Conservation (phyloP, 2,329 filamentous ascomycete species). For the Penicillium sp. region DNA sequence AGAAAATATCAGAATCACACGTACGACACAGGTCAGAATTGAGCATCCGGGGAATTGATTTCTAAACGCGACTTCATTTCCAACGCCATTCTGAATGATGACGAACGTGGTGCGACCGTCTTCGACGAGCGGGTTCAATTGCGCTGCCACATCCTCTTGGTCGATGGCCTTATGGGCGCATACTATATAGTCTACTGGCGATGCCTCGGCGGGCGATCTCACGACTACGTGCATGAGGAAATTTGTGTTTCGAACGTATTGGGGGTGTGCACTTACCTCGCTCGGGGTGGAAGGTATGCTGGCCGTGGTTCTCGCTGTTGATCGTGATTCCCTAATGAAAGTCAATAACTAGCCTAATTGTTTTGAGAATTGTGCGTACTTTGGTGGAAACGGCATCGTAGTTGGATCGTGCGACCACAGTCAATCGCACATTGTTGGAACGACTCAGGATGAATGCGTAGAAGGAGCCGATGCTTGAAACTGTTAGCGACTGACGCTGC, state of each 20-base stretch:
- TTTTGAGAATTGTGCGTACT: conserved; percentile 21
- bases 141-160: conserved; percentile 40
- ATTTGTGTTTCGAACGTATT: neutral
- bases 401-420: conserved; percentile 48
- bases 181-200: conserved; percentile 38
- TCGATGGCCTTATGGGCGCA: conserved; percentile 45
- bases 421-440: conserved; percentile 40
- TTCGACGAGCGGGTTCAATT: conserved; percentile 38
- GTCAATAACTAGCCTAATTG: neutral
- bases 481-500: neutral
- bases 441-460: conserved; percentile 56
- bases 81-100: conserved; percentile 44
- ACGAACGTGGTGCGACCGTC: conserved; percentile 36
- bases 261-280: conserved; percentile 30
- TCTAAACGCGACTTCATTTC: conserved; percentile 43
- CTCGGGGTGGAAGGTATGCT: conserved; percentile 33
- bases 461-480: conserved; percentile 55
- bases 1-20: conserved; percentile 16
- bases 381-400: conserved; percentile 44
- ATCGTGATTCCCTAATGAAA: conserved; percentile 41
- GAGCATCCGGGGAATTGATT: conserved; percentile 30
- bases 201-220: conserved; percentile 36
- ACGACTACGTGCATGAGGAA: conserved; percentile 31
- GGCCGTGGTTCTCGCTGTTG: conserved; percentile 44
- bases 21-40: conserved; percentile 45